Percentiles rank a stretch among this genome's conserved stretches.
These are phyloP conservation scores for Falciphora oryzae DNA, from an alignment of 2,329 filamentous ascomycete genomes.

Conservation along the genomic window DNA sequence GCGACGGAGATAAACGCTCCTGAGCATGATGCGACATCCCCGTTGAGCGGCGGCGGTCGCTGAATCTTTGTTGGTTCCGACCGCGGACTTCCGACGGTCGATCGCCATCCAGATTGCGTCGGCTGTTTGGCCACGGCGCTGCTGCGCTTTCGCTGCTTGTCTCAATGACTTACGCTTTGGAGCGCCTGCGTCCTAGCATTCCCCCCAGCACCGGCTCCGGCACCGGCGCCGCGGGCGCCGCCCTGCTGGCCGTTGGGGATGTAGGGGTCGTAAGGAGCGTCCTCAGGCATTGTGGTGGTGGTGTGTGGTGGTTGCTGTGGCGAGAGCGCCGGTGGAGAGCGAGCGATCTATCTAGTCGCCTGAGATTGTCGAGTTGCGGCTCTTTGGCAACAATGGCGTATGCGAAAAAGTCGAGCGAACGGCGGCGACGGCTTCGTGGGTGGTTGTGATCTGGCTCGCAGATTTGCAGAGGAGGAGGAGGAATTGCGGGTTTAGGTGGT, in stretches of 20 bases:
- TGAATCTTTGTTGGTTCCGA: not conserved
- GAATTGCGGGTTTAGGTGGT: not conserved
- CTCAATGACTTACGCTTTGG: conserved; percentile 69
- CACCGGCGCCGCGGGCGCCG: conserved; percentile 20
- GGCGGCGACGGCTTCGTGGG: not conserved
- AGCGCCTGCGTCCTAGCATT: conserved; percentile 58
- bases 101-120: not conserved
- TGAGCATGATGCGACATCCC: not conserved
- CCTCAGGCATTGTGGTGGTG: conserved; percentile 43
- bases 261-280: conserved; percentile 79
- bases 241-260: conserved; percentile 64
- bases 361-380: not conserved
- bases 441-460: not conserved
- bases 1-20: too few relatives aligned
- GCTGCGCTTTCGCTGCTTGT: not conserved
- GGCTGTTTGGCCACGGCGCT: too few relatives aligned
- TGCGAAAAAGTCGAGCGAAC: not conserved
- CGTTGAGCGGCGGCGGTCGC: not conserved
- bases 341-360: not conserved
- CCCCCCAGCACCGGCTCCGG: conserved; percentile 33
- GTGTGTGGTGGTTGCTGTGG: not conserved
- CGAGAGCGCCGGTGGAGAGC: not conserved
- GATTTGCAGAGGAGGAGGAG: not conserved
- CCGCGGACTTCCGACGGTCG: not conserved
- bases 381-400: not conserved